phyloP scores from a whole-genome alignment of 2,329 filamentous ascomycete genomes.

The Simplicillium sp. region DNA sequence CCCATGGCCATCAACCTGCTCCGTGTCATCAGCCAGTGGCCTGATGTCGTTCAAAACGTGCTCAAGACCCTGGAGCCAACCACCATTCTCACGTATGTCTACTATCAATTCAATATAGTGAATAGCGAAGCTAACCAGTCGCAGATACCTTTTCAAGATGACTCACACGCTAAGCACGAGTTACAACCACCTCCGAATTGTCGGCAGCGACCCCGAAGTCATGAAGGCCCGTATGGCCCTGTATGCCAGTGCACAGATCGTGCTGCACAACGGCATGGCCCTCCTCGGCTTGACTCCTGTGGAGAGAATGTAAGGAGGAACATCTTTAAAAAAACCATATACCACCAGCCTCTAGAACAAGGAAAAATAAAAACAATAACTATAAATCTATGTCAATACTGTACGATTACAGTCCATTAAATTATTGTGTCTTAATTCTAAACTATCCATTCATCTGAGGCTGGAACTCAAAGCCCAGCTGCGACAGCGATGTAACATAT shows the following conservation, averaged over 20 bases:
- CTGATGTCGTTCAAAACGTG: slow-evolving; percentile 76
- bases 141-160: slow-evolving; percentile 72
- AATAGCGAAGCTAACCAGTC: slow-evolving; percentile 15
- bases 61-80: slow-evolving; percentile 74
- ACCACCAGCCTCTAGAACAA: background rate
- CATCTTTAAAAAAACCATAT: background rate
- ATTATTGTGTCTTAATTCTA: slow-evolving; percentile 6
- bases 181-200: slow-evolving; percentile 73
- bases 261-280: slow-evolving; percentile 75
- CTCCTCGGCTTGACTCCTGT: slow-evolving; percentile 71
- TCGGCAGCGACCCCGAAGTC: slow-evolving; percentile 67
- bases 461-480: slow-evolving; percentile 24
- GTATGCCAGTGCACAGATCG: slow-evolving; percentile 66
- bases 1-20: slow-evolving; percentile 64
- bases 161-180: slow-evolving; percentile 70
- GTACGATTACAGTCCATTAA: background rate
- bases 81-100: slow-evolving; percentile 27
- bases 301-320: slow-evolving; percentile 31
- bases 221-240: slow-evolving; percentile 61
- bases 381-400: background rate
- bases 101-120: background rate
- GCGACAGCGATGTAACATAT: slow-evolving; percentile 21
- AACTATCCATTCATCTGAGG: slow-evolving; percentile 19
- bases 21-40: slow-evolving; percentile 72
- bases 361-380: slow-evolving; percentile 3